Conservation (phyloP, 169 alveolate genomes). For the Plasmodium falciparum region DNA sequence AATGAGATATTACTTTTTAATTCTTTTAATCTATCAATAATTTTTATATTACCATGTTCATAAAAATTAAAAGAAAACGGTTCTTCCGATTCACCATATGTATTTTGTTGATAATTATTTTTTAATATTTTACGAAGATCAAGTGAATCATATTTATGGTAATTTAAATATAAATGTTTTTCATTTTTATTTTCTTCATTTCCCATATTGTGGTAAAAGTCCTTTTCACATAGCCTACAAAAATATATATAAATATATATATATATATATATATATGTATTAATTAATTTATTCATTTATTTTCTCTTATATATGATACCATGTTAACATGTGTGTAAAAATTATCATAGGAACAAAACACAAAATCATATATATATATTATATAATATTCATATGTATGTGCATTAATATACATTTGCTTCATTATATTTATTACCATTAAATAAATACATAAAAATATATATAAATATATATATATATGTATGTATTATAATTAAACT, state of each 20-base stretch:
- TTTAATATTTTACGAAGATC: slow-evolving; percentile 51
- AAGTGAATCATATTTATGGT: slow-evolving; percentile 60
- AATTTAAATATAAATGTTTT: slow-evolving; percentile 14
- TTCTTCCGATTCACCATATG: slow-evolving; percentile 58
- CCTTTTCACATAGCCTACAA: slow-evolving; percentile 36
- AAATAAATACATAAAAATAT: too few species aligned
- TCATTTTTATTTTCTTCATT: slow-evolving; percentile 31
- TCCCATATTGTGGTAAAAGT: slow-evolving; percentile 28
- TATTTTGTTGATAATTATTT: slow-evolving; percentile 48
- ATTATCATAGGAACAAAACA: too few species aligned
- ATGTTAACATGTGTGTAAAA: too few species aligned
- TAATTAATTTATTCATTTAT: neutral
- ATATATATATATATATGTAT: neutral
- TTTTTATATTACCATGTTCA: slow-evolving; percentile 37
- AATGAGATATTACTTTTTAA: slow-evolving; percentile 71
- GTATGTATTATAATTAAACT: too few species aligned
- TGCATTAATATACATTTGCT: too few species aligned
- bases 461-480: too few species aligned
- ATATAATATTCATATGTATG: too few species aligned
- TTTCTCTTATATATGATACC: too few species aligned
- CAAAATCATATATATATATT: too few species aligned
- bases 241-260: neutral
- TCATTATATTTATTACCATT: too few species aligned
- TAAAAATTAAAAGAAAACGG: slow-evolving; percentile 42
- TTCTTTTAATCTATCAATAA: slow-evolving; percentile 71